Base-by-base conservation (phyloP, 345 rosid genomes). In the Salix viminalis region DNA sequence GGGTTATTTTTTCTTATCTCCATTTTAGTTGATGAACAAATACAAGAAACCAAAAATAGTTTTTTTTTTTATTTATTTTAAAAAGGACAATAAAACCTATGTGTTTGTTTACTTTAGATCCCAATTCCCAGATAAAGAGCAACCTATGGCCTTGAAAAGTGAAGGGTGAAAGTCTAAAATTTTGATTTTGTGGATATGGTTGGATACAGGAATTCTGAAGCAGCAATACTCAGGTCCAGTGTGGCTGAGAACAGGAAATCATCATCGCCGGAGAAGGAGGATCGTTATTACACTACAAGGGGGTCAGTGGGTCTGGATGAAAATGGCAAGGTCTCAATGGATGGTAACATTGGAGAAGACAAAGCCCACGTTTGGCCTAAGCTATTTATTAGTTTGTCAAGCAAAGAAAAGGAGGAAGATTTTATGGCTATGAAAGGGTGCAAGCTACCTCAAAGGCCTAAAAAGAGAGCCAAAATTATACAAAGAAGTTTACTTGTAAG, bases 401-500 rank as follows among this genome's bases (percentile, higher is more conserved):
- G 89, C 86, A 90, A 90, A 85, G 94, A 90, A 79, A 90, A 90
- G 74, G 94, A 90, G 56, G 94, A 90, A 70, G 94, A 90, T 76
- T 90, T 90, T 73, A 76, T 90, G 85, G 92, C 92, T 8, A 90
- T 90, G 94, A 90, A 90, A 82, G 94, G 94, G 12, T 90, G 94
- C 65, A 90, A 90, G 82, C 92, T 86, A 60, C 88, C 92, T 71
- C 94, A 90, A 70, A 87, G 94, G 84, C 94, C 94, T 48, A 90
- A 86, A 71, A 90, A 89, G 88, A 90, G 94, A 46, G 89, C 92
- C 78, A 90, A 90, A 81, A 46, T 86, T 5, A 84, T 90, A 70
- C 94, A 89, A 79, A 90, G 89, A 83, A 90, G 88, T 70, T 78
- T 90, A 69, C 91, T 89, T 79, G 94, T 89, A 69, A 87, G 94